Base-by-base conservation (phyloP, 2,329 filamentous ascomycete species). In the Xylaria sp. region DNA sequence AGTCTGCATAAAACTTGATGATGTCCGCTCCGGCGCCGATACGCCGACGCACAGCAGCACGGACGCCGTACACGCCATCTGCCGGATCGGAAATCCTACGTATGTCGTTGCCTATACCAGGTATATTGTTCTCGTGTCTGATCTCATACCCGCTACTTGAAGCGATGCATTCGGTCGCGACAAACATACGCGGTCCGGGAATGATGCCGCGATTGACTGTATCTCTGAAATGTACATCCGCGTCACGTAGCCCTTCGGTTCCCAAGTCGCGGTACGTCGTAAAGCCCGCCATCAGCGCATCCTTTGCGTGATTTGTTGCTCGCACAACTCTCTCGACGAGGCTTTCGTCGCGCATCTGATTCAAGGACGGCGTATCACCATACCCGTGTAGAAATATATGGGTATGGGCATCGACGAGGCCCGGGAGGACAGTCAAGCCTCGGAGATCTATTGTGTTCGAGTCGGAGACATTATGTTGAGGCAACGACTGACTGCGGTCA, bases 181-280 rank as follows among this genome's bases (percentile, higher is more conserved):
- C 86, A 73, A 87, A 87, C 45, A 88, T 79, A 2, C 86, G 82
- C 0, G 86, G 86, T 0, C 86, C 86, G 0, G 85, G 84, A 1
- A 81, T 83, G 12, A 88, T 73, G 4, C 85, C 86, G 7, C 86
- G 83, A 68, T 85, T 85, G 72, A 88, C 82, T 39, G 83, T 81
- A 73, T 88, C 84, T 10, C 86, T 81, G 3, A 88, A 75, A 62
- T 82, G 82, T 45, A 81, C 81, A 73, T 88, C 86, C 32, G 82
- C 81, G 43, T 83, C 81, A 32, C 80, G 78, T 67, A 87, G 80
- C 0, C 82, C 81, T 72, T 88, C 86, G 3, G 84, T 85, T 15
- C 86, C 85, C 0, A 88, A 80, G 73, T 88, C 86, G 50, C 86
- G 80, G 74, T 87, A 87, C 1, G 86, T 88, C 0, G 86, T 90